Evolutionary conservation across 208 protist genomes (phyloP).

Genomic region (Wallacemonas collosoma): DNA sequence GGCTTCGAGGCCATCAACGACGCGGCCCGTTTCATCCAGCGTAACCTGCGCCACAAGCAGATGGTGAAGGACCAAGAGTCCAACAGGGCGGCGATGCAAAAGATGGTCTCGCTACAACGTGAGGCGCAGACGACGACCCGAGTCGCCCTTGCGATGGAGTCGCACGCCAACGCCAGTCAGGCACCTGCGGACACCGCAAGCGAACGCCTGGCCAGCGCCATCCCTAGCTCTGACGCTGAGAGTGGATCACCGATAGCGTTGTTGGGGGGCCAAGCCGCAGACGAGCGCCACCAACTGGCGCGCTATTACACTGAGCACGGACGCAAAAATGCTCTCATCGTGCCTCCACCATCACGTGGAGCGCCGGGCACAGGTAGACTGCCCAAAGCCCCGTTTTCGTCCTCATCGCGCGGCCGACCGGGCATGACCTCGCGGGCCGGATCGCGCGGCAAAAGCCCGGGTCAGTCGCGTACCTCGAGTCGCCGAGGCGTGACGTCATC

Average conservation of each 20-base stretch:
- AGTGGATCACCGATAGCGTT: slow-evolving; percentile 1
- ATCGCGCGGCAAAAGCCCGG: neutral
- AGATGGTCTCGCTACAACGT: slow-evolving; percentile 1
- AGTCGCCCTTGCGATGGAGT: neutral
- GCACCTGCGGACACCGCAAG: neutral
- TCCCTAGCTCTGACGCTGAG: neutral
- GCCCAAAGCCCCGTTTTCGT: neutral
- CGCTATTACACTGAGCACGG: slow-evolving; percentile 12
- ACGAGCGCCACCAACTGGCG: slow-evolving; percentile 7
- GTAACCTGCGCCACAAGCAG: slow-evolving; percentile 27
- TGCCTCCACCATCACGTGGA: neutral
- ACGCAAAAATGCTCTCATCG: slow-evolving; percentile 10
- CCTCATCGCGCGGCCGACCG: neutral
- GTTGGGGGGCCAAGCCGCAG: neutral
- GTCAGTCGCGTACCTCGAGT: neutral
- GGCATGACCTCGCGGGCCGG: neutral
- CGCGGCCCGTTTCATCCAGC: slow-evolving; percentile 22
- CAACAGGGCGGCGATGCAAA: slow-evolving; percentile 13
- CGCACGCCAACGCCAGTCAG: neutral
- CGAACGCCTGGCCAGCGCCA: neutral
- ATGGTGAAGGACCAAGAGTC: slow-evolving; percentile 4
- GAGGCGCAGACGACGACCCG: neutral
- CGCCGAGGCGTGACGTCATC: neutral
- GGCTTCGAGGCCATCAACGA: slow-evolving; percentile 48
- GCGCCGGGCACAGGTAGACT: neutral